These are phyloP conservation scores for Eimeria falciformis DNA, from an alignment of 169 alveolate species.

Conservation along the genomic window DNA sequence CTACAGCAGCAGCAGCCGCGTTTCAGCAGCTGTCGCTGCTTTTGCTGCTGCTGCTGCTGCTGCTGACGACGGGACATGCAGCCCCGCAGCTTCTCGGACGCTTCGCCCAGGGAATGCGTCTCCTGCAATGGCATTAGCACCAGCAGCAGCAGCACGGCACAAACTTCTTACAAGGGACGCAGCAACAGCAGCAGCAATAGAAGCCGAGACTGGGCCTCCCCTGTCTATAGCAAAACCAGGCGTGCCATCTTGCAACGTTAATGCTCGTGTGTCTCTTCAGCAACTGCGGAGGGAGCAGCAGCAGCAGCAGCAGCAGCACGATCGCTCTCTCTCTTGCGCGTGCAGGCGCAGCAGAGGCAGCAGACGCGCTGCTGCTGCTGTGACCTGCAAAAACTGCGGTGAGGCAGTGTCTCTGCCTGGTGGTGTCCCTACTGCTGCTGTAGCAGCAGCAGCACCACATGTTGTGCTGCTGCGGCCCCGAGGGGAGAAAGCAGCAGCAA, in stretches of 20 bases:
- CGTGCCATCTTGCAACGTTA: background rate
- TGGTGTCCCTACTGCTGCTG: conserved; percentile 10
- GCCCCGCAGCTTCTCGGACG: conserved; percentile 27
- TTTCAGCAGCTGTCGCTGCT: background rate
- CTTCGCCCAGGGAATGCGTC: background rate
- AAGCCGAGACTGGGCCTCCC: background rate
- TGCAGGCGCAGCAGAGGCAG: conserved; percentile 45
- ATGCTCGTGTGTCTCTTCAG: background rate
- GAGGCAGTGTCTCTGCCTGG: background rate
- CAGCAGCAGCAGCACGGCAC: conserved; percentile 55
- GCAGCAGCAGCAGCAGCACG: conserved; percentile 27
- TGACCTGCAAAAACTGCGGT: no score
- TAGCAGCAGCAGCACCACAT: conserved; percentile 14
- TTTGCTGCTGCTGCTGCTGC: conserved; percentile 68
- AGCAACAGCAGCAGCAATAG: conserved; percentile 48
- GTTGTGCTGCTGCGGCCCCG: conserved; percentile 37
- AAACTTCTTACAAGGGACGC: background rate
- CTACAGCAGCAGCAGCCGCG: background rate
- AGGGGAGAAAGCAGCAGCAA: background rate
- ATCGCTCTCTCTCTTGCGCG: background rate
- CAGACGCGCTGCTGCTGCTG: background rate
- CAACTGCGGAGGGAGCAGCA: background rate
- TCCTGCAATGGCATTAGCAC: background rate
- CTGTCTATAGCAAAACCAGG: background rate
- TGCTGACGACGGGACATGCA: background rate